These are phyloP conservation scores for Gelatoporia subvermispora DNA, from an alignment of 768 basidiomycete species.

Conservation along the genomic window DNA sequence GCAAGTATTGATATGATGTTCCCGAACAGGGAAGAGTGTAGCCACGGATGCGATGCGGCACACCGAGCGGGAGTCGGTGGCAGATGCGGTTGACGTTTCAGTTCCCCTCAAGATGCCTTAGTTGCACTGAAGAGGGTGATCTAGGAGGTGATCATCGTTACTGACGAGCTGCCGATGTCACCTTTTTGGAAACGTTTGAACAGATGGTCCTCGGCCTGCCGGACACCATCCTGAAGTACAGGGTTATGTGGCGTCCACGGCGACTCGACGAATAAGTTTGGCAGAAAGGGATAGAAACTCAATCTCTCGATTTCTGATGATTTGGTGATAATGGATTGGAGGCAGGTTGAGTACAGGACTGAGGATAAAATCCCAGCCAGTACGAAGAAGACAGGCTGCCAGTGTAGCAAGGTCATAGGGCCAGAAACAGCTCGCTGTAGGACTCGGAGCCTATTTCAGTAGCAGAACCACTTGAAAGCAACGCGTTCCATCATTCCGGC, in stretches of 20 bases:
- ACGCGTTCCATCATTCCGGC: too few species aligned
- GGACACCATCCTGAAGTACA: constrained; percentile 5
- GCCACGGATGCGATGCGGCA: constrained; percentile 50
- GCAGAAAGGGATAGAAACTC: constrained; percentile 23
- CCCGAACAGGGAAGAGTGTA: constrained; percentile 45
- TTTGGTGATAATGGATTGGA: background rate
- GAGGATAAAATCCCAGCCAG: too few species aligned
- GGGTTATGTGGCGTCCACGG: constrained; percentile 15
- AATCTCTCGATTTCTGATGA: constrained; percentile 8
- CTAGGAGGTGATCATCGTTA: constrained; percentile 42
- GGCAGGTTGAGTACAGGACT: too few species aligned
- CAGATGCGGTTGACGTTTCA: constrained; percentile 25
- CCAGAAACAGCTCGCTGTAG: too few species aligned
- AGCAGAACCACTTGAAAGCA: too few species aligned
- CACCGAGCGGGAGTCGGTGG: constrained; percentile 32
- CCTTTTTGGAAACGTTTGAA: constrained; percentile 17
- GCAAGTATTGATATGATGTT: constrained; percentile 45
- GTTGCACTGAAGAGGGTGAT: constrained; percentile 41
- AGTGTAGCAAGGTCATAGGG: too few species aligned
- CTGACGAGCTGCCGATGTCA: constrained; percentile 45
- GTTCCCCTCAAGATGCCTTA: constrained; percentile 40
- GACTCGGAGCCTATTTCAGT: too few species aligned
- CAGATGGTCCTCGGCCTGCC: constrained; percentile 11
- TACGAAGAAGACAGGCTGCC: too few species aligned
- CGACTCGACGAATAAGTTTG: constrained; percentile 19